These are phyloP conservation scores for Ilyonectria robusta DNA, from an alignment of 2,329 filamentous ascomycete species.

Conservation along the genomic window DNA sequence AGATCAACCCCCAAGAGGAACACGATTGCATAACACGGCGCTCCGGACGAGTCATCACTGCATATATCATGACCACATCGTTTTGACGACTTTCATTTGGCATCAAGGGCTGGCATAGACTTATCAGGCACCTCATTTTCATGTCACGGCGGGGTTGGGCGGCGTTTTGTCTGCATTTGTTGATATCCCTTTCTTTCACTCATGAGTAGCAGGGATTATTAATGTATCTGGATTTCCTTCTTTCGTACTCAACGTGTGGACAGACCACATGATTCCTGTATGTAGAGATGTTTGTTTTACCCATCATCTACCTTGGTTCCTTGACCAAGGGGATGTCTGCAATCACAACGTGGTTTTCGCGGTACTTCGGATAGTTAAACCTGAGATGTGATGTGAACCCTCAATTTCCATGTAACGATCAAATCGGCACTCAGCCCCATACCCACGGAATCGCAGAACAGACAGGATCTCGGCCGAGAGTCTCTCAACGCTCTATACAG, in stretches of 20 bases:
- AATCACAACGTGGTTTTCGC: slow-evolving; percentile 22
- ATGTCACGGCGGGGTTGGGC: slow-evolving; percentile 48
- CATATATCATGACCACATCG: slow-evolving; percentile 52
- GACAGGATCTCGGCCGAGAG: not conserved
- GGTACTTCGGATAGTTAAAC: not conserved
- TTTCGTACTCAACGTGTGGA: slow-evolving; percentile 28
- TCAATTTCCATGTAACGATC: not conserved
- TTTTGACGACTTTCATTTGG: slow-evolving; percentile 52
- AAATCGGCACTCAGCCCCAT: not conserved
- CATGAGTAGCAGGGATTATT: slow-evolving; percentile 42
- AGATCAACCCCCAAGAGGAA: slow-evolving; percentile 43
- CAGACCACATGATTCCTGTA: slow-evolving; percentile 42
- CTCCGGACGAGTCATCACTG: slow-evolving; percentile 42
- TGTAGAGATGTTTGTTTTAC: slow-evolving; percentile 38
- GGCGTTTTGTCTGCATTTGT: slow-evolving; percentile 52
- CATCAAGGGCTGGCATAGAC: slow-evolving; percentile 56
- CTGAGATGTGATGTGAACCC: not conserved
- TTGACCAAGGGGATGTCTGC: slow-evolving; percentile 8
- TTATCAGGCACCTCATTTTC: slow-evolving; percentile 46
- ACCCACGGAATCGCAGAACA: not conserved
- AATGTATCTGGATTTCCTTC: slow-evolving; percentile 30
- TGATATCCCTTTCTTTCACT: slow-evolving; percentile 50
- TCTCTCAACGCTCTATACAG: not conserved
- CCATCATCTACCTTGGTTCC: slow-evolving; percentile 21
- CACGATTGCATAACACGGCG: slow-evolving; percentile 46